A percentile compares a stretch with the other conserved stretches of the same genome.
Evolutionary conservation across 805 yeast species (phyloP).

Genomic region (Kluyveromyces siamensis): DNA sequence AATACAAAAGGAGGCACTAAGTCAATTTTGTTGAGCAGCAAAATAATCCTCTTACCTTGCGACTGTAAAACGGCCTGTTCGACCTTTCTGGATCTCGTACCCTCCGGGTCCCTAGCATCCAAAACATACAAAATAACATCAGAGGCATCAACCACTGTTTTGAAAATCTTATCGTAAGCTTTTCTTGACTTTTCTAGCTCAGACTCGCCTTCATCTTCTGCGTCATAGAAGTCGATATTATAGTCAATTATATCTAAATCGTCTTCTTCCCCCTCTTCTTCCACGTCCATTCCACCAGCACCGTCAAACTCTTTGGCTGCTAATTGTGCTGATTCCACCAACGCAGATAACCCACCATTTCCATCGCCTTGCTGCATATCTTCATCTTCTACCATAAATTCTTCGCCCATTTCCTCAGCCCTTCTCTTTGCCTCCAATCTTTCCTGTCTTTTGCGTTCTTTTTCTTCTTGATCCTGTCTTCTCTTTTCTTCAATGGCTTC

Average conservation of each 20-base stretch:
- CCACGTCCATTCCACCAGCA: constrained; percentile 34
- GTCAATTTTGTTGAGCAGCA: constrained; percentile 86
- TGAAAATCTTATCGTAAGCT: constrained; percentile 90
- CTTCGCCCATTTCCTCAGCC: constrained; percentile 31
- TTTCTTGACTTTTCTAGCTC: constrained; percentile 71
- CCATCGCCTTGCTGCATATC: constrained; percentile 36
- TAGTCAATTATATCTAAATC: constrained; percentile 43
- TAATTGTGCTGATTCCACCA: constrained; percentile 79
- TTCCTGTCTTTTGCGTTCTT: constrained; percentile 41
- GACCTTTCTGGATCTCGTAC: constrained; percentile 83
- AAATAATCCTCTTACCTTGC: constrained; percentile 70
- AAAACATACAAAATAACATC: constrained; percentile 89
- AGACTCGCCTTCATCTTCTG: constrained; percentile 35
- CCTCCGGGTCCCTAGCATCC: constrained; percentile 96
- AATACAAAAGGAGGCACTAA: constrained; percentile 79
- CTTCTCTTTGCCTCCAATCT: constrained; percentile 33
- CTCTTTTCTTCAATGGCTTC: constrained; percentile 59
- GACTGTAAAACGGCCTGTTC: constrained; percentile 81
- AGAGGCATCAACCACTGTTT: constrained; percentile 83
- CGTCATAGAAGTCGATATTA: constrained; percentile 36
- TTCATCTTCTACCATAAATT: constrained; percentile 30
- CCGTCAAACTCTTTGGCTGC: constrained; percentile 74
- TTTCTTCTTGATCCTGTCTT: constrained; percentile 46
- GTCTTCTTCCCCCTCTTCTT: constrained; percentile 34
- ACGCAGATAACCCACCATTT: constrained; percentile 62